Evolutionary conservation across 345 rosid species (phyloP).

Genomic region (Populus simonii): DNA sequence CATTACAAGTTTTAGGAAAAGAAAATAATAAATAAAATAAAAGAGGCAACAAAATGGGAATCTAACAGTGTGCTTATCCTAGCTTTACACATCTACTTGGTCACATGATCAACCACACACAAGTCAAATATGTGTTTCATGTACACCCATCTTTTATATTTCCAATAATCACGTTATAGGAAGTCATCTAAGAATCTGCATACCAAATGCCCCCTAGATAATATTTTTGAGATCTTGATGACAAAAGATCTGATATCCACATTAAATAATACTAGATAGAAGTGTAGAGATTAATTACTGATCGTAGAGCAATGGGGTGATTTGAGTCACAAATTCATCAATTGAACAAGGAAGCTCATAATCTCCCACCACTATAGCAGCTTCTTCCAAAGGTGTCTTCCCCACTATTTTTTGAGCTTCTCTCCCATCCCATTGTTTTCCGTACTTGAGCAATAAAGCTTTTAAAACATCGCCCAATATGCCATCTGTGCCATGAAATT

Average conservation of each 20-base stretch:
- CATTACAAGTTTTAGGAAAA: not conserved
- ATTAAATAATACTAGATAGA: not conserved
- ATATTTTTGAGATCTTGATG: not conserved
- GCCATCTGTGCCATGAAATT: slow-evolving; percentile 15
- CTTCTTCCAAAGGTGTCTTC: slow-evolving; percentile 72
- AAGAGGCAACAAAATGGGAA: not conserved
- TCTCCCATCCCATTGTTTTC: slow-evolving; percentile 95
- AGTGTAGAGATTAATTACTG: slow-evolving; percentile 28
- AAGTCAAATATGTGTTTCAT: not conserved
- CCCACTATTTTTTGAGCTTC: slow-evolving; percentile 61
- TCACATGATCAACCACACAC: not conserved
- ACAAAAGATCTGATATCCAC: not conserved
- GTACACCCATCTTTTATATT: not conserved
- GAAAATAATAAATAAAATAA: not conserved
- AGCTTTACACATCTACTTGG: not conserved
- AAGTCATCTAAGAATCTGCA: no score
- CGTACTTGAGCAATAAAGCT: slow-evolving; percentile 57
- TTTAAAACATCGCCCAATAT: slow-evolving; percentile 48
- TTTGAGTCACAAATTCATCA: slow-evolving; percentile 60
- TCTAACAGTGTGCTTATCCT: not conserved
- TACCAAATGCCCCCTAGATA: not conserved
- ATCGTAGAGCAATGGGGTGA: slow-evolving; percentile 58
- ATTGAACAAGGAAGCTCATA: slow-evolving; percentile 72
- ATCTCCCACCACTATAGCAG: slow-evolving; percentile 71
- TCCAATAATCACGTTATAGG: no score